Conservation (phyloP, 2,329 filamentous ascomycete genomes). For the Nectriaceae sp. region DNA sequence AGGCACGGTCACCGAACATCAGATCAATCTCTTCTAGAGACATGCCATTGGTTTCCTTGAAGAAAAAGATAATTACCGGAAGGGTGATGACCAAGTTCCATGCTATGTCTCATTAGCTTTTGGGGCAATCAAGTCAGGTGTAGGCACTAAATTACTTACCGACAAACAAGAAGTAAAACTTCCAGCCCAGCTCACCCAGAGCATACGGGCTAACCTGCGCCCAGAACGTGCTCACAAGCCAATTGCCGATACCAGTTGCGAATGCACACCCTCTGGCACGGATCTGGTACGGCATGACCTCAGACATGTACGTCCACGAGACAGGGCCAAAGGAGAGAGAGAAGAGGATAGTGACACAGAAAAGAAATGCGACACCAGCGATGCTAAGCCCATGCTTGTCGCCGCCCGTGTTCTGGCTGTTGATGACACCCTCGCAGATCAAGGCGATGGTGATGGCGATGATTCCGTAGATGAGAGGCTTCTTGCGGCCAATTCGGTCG, state of each 20-base stretch:
- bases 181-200: conserved; percentile 37
- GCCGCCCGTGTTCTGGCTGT: conserved; percentile 47
- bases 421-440: conserved; percentile 57
- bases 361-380: conserved; percentile 62
- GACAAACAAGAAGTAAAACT: conserved; percentile 40
- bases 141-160: conserved; percentile 12
- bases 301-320: conserved; percentile 61
- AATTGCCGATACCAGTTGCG: conserved; percentile 28
- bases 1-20: conserved; percentile 46
- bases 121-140: too few species aligned
- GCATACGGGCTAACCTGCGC: conserved; percentile 59
- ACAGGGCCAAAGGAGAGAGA: conserved; percentile 54
- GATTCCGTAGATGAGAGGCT: conserved; percentile 66
- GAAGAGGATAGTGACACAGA: conserved; percentile 54
- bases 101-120: conserved; percentile 19
- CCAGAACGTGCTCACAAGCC: conserved; percentile 47
- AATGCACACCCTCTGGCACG: conserved; percentile 37
- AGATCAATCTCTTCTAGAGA: conserved; percentile 57
- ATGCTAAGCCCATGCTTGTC: conserved; percentile 47
- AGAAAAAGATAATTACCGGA: conserved; percentile 47
- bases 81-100: conserved; percentile 37
- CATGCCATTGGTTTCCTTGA: conserved; percentile 53
- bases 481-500: conserved; percentile 61
- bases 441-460: conserved; percentile 58
- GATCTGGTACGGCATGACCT: conserved; percentile 65